phyloP scores from a whole-genome alignment of 176 grass and related monocot genomes.

The Cocos nucifera region DNA sequence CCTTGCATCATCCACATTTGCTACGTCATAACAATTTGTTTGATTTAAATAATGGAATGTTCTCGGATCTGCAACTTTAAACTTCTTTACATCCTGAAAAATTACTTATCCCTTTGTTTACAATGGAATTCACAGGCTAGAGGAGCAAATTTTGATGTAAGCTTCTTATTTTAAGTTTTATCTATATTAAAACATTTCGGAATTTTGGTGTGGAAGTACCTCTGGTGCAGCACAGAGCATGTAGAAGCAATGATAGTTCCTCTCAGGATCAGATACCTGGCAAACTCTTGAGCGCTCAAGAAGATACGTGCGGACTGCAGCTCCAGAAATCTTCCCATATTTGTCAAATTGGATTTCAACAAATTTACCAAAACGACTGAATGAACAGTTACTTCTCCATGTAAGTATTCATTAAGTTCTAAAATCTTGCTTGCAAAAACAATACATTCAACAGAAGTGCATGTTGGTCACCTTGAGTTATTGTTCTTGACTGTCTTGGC shows the following conservation, averaged over 20 bases:
- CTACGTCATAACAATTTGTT: conserved; percentile 79
- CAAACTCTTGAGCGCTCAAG: conserved; percentile 88
- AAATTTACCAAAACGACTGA: conserved; percentile 93
- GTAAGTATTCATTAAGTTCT: neutral
- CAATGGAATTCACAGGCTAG: too few species aligned
- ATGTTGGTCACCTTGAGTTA: conserved; percentile 58
- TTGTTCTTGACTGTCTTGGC: conserved; percentile 94
- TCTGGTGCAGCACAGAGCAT: conserved; percentile 89
- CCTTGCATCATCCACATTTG: conserved; percentile 79
- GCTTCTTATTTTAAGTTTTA: too few species aligned
- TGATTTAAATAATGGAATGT: conserved; percentile 92
- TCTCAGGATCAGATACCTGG: conserved; percentile 83
- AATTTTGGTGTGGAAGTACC: conserved; percentile 33
- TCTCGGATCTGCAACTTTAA: conserved; percentile 72
- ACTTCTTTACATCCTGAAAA: conserved; percentile 73
- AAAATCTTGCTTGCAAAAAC: conserved; percentile 3
- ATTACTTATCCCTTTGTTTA: too few species aligned
- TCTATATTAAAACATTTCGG: too few species aligned
- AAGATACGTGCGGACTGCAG: conserved; percentile 72
- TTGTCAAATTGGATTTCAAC: conserved; percentile 97
- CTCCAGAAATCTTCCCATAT: conserved; percentile 87
- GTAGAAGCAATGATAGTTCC: conserved; percentile 98
- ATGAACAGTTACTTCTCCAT: conserved; percentile 1
- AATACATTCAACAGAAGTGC: conserved; percentile 1
- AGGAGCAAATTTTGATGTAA: too few species aligned